A percentile compares a stretch with the other conserved stretches of the same genome.
Conservation (phyloP, 768 basidiomycete genomes). For the Serpula lacrymans region DNA sequence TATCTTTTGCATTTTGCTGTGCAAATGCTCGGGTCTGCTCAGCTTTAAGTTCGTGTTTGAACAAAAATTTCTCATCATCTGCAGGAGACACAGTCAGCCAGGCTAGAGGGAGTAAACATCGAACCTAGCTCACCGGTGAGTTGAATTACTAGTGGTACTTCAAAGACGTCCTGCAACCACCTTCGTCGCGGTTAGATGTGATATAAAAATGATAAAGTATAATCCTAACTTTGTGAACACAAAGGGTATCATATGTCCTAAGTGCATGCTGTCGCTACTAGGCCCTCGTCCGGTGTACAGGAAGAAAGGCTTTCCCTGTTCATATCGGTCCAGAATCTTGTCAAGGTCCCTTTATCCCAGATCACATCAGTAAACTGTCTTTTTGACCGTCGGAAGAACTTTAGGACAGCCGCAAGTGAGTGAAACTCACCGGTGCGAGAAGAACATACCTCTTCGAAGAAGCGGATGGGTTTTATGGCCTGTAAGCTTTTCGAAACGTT, state of each 20-base stretch:
- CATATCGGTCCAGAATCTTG: slow-evolving; percentile 90
- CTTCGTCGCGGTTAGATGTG: slow-evolving; percentile 36
- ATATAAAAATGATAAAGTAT: not conserved
- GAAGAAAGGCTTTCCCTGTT: slow-evolving; percentile 96
- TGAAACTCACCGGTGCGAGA: slow-evolving; percentile 85
- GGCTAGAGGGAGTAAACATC: not conserved
- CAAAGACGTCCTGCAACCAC: slow-evolving; percentile 96
- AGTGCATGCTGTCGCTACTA: slow-evolving; percentile 94
- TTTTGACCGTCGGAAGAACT: too few relatives aligned
- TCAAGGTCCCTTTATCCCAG: slow-evolving; percentile 76
- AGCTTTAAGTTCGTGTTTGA: slow-evolving; percentile 91
- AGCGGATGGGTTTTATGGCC: slow-evolving; percentile 86
- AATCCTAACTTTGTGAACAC: slow-evolving; percentile 86
- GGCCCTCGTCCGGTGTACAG: slow-evolving; percentile 97
- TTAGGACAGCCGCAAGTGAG: slow-evolving; percentile 5
- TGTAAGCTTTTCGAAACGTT: slow-evolving; percentile 88
- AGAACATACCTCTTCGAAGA: slow-evolving; percentile 91
- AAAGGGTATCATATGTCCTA: slow-evolving; percentile 97
- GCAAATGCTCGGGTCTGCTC: slow-evolving; percentile 85
- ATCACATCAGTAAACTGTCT: not conserved
- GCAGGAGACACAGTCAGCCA: not conserved
- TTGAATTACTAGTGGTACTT: slow-evolving; percentile 92
- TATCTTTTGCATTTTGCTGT: slow-evolving; percentile 86
- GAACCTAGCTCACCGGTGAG: slow-evolving; percentile 65
- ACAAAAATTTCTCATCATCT: slow-evolving; percentile 99